A percentile compares a stretch with the other conserved stretches of the same genome.
Conservation (phyloP, 768 basidiomycete species). For the Amanita polypyramis region DNA sequence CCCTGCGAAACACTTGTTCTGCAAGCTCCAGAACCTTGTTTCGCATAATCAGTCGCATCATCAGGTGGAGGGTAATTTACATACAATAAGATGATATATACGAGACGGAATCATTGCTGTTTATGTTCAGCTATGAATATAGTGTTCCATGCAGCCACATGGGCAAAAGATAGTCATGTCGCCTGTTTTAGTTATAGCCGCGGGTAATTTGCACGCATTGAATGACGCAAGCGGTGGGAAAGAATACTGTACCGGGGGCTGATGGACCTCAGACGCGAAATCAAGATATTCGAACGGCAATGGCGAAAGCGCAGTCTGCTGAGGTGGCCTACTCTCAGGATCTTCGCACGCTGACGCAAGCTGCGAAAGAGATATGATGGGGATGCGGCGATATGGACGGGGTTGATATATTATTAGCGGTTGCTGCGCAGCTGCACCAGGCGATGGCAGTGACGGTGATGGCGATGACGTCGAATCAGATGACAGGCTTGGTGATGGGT, state of each 20-base stretch:
- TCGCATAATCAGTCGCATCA: no score
- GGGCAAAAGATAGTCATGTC: constrained; percentile 16
- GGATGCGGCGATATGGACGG: constrained; percentile 33
- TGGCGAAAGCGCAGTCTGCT: constrained; percentile 7
- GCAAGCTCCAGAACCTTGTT: no score
- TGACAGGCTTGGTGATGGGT: constrained; percentile 12
- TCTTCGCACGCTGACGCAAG: constrained; percentile 30
- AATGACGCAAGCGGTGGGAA: not conserved
- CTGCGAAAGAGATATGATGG: constrained; percentile 31
- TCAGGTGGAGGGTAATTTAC: no score
- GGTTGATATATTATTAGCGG: constrained; percentile 33
- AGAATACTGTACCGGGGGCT: not conserved
- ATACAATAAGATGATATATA: not conserved
- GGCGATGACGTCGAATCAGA: constrained; percentile 9
- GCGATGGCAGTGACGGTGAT: constrained; percentile 12
- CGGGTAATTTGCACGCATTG: not conserved
- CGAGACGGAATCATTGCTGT: not conserved
- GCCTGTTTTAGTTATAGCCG: not conserved
- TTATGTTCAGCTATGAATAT: constrained; percentile 12
- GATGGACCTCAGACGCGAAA: not conserved
- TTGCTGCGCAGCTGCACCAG: constrained; percentile 11
- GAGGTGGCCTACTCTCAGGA: not conserved
- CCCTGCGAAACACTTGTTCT: no score
- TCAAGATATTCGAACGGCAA: constrained; percentile 8
- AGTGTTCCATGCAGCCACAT: constrained; percentile 29